A percentile compares a stretch with the other conserved stretches of the same genome.
phyloP scores from a whole-genome alignment of 1,139 yeast genomes.

The Candida mesenterica region DNA sequence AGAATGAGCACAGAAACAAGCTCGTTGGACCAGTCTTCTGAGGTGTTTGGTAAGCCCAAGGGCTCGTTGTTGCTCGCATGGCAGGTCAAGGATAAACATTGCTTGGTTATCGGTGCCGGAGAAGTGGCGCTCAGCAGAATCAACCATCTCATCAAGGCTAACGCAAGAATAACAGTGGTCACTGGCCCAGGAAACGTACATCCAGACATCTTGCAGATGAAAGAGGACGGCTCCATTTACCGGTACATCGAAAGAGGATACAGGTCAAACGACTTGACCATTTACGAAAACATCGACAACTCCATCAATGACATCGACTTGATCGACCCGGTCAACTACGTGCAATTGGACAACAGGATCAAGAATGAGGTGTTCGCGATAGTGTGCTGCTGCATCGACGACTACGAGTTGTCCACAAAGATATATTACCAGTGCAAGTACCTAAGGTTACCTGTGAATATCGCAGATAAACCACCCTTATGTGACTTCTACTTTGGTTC shows the following conservation, averaged over 20 bases:
- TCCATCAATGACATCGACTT: conserved; percentile 17
- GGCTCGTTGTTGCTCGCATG: conserved; percentile 70
- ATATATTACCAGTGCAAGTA: conserved; percentile 61
- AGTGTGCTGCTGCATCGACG: conserved; percentile 77
- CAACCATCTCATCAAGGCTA: conserved; percentile 63
- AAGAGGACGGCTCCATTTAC: conserved; percentile 42
- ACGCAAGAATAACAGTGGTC: conserved; percentile 68
- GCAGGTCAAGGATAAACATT: conserved; percentile 66
- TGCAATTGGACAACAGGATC: conserved; percentile 32
- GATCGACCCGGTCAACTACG: conserved; percentile 28
- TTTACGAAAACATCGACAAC: conserved; percentile 41
- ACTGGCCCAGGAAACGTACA: conserved; percentile 49
- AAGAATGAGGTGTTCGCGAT: conserved; percentile 50
- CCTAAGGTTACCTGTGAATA: conserved; percentile 64
- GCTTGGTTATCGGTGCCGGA: conserved; percentile 78
- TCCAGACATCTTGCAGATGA: conserved; percentile 39
- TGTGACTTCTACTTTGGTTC: conserved; percentile 90
- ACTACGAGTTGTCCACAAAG: conserved; percentile 56
- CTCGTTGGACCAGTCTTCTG: background rate
- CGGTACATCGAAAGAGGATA: conserved; percentile 43
- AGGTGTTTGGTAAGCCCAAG: conserved; percentile 19
- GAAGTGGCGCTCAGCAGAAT: conserved; percentile 77
- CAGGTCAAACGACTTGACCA: conserved; percentile 41
- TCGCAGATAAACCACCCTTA: conserved; percentile 79
- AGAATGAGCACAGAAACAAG: too few species aligned